Base-by-base conservation (phyloP, 768 basidiomycete species). In the Punctularia strigosozonata region DNA sequence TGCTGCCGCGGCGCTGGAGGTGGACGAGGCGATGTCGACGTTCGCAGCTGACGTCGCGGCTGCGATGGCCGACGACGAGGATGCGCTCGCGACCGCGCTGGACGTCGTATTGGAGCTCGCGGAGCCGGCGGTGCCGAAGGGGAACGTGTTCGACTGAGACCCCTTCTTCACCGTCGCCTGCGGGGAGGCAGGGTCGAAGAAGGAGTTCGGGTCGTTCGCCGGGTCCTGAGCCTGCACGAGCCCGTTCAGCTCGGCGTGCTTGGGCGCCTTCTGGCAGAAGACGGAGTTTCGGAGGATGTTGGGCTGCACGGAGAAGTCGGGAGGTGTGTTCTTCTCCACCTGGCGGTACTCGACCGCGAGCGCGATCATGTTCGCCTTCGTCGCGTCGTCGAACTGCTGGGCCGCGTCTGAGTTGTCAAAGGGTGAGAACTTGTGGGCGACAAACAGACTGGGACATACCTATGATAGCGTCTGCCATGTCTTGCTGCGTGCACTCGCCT, bases 311-410 rank as follows among this genome's bases (percentile, higher is more conserved):
- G 61, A 62, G 51, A 73, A 74, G 48, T 75, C 72, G 26, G 72
- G 72, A 47, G 70, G 71, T 1, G 73, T 74, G 51, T 77, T 75
- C 61, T 73, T 77, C 59, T 75, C 75, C 0, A 53, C 62, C 45
- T 73, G 68, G 33, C 73, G 68, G 49, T 72, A 73, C 49, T 71
- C 65, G 7, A 61, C 45, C 13, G 73, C 75, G 33, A 74, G 56
- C 7, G 62, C 59, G 40, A 75, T 61, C 71, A 75, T 73, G 36
- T 61, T 66, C 4, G 60, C 58, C 42, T 68, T 65, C 2, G 71
- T 74, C 6, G 64, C 55, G 23, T 54, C 62, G 45, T 74, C 67
- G 39, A 75, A 73, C 43, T 74, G 67, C 46, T 56, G 62, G 48
- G 66, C 66, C 2, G 68, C 68, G 52, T 75, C 73, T 75, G 26